These are phyloP conservation scores for Syzygium aqueum DNA, from an alignment of 345 rosid genomes.

Conservation along the genomic window DNA sequence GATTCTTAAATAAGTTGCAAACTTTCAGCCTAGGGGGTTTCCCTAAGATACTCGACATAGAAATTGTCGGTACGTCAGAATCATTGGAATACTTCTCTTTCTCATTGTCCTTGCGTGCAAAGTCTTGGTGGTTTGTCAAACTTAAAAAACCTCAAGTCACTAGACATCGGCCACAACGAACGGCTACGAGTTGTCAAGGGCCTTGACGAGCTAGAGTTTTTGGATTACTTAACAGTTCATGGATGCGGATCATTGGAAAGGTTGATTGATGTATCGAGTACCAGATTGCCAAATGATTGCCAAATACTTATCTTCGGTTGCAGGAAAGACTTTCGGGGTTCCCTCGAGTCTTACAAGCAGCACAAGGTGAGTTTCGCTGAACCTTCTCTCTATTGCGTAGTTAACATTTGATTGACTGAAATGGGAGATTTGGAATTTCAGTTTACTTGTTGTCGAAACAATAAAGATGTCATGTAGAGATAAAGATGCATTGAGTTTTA, in stretches of 20 bases:
- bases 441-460: background rate
- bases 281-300: background rate
- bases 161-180: background rate
- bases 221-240: background rate
- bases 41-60: background rate
- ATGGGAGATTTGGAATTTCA: background rate
- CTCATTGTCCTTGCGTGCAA: accelerated
- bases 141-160: background rate
- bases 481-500: background rate
- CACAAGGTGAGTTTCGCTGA: background rate
- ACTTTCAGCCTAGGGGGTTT: accelerated
- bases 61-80: background rate
- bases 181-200: background rate
- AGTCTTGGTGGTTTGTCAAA: background rate
- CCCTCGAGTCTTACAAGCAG: background rate
- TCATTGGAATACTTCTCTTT: accelerated
- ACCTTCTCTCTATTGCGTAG: background rate
- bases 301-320: background rate
- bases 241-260: background rate
- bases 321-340: background rate
- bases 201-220: background rate
- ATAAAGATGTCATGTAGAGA: background rate
- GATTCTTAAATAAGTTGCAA: background rate
- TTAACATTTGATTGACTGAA: background rate
- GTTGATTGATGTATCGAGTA: background rate